Evolutionary conservation across 2,329 filamentous ascomycete species (phyloP).

Genomic region (Arthrobotrys musiformis): DNA sequence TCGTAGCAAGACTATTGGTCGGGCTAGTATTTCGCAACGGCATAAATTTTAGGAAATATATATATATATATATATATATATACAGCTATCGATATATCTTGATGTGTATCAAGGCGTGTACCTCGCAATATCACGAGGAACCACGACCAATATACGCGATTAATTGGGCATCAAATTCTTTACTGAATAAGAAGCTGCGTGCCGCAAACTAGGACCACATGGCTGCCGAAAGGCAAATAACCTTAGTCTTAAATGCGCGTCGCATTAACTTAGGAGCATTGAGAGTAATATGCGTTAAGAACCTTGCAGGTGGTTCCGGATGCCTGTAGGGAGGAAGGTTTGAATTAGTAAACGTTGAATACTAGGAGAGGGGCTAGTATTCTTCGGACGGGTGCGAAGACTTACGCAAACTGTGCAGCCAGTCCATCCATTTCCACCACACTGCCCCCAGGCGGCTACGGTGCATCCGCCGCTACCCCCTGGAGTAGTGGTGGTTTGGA

Average conservation of each 20-base stretch:
- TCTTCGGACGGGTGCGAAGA: not conserved
- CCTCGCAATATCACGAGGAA: no score
- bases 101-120: no score
- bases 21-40: no score
- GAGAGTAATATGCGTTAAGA: constrained; percentile 46
- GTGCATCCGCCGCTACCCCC: constrained; percentile 14
- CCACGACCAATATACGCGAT: no score
- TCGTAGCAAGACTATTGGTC: no score
- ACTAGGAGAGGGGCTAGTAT: not conserved
- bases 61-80: no score
- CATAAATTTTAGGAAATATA: no score
- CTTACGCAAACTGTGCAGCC: constrained; percentile 51
- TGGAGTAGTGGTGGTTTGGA: not conserved
- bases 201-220: not conserved
- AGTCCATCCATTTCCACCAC: constrained; percentile 40
- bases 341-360: not conserved
- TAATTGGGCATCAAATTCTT: no score
- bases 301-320: constrained; percentile 34
- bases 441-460: constrained; percentile 35
- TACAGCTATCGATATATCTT: no score
- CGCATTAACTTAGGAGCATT: constrained; percentile 24
- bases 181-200: not conserved
- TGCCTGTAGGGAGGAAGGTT: not conserved
- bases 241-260: not conserved
- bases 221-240: not conserved